Evolutionary conservation across 495 filamentous ascomycete genomes (phyloP), one percentile per base, ranked within the genome.

Genomic region (Extremus antarcticus): DNA sequence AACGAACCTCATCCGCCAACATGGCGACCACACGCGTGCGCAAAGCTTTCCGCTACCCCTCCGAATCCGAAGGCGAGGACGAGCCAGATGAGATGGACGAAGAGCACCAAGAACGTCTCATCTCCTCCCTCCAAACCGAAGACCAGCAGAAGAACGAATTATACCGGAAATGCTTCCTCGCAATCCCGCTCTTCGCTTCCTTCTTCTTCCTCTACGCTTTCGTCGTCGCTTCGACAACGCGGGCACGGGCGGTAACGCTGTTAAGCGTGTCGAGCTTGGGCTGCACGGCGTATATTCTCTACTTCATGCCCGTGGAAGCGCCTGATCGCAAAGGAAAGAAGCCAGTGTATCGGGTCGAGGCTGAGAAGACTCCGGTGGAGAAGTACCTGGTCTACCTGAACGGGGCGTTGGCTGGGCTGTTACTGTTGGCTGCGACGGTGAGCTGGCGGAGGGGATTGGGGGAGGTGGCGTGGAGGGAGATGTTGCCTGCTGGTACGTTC

Each of bases 81-180:
- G 54, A 57, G 23, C 47, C 53, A 7, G 65, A 68, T 53, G 65
- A 67, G 21, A 60, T 71, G 24, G 68, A 70, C 52, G 67, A 69
- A 62, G 59, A 67, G 60, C 67, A 89, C 65, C 87, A 92, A 72
- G 87, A 90, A 62, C 66, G 70, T 47, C 69, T 89, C 0, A 90
- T 92, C 58, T 54, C 64, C 11, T 61, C 68, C 56, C 75, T 90
- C 19, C 65, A 74, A 32, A 47, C 39, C 17, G 71, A 84, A 60
- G 82, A 89, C 71, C 69, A 74, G 35, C 55, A 60, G 21, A 76
- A 76, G 50, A 86, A 86, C 65, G 70, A 68, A 11, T 69, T 78
- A 58, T 87, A 83, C 71, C 45, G 80, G 76, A 60, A 70, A 47
- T 54, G 77, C 24, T 82, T 89, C 56, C 73, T 85, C 57, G 60